phyloP scores from a whole-genome alignment of 2,329 filamentous ascomycete species.

The Macrophomina phaseolina region DNA sequence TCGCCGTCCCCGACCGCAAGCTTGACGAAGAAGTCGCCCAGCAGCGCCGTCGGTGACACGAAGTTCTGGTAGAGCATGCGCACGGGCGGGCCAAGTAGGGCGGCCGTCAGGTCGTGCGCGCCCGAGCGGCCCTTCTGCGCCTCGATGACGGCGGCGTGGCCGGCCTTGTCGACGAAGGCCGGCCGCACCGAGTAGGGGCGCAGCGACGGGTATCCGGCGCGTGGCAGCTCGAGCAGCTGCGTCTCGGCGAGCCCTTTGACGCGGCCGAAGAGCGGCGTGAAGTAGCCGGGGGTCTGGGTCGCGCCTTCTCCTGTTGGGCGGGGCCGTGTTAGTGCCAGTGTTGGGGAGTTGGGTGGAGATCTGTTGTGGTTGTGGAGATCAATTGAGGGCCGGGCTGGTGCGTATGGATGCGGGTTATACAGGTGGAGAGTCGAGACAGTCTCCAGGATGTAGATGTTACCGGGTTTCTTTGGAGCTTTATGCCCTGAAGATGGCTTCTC shows the following conservation, averaged over 20 bases:
- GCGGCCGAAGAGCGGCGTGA: conserved; percentile 64
- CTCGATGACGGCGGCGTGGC: conserved; percentile 49
- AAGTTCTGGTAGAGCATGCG: conserved; percentile 40
- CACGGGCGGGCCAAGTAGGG: conserved; percentile 31
- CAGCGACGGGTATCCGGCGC: conserved; percentile 52
- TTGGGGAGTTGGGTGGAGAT: too few species aligned
- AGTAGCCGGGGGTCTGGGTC: conserved; percentile 60
- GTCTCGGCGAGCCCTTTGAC: conserved; percentile 73
- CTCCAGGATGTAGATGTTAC: too few species aligned
- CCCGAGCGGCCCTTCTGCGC: conserved; percentile 39
- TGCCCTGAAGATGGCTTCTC: too few species aligned
- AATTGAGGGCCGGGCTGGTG: background rate
- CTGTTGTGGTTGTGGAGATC: background rate
- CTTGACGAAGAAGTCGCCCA: conserved; percentile 56
- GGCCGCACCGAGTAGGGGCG: conserved; percentile 65
- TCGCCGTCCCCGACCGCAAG: conserved; percentile 56
- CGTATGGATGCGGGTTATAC: background rate
- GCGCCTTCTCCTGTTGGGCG: conserved; percentile 58
- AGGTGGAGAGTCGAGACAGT: too few species aligned
- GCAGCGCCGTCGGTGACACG: conserved; percentile 53
- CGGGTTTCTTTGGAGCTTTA: too few species aligned
- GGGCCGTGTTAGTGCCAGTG: too few species aligned
- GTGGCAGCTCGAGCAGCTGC: conserved; percentile 60
- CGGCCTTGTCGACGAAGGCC: conserved; percentile 60
- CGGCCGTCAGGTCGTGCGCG: conserved; percentile 32